Base-by-base conservation (phyloP, 2,329 filamentous ascomycete genomes). In the Sarocladiaceae sp. region DNA sequence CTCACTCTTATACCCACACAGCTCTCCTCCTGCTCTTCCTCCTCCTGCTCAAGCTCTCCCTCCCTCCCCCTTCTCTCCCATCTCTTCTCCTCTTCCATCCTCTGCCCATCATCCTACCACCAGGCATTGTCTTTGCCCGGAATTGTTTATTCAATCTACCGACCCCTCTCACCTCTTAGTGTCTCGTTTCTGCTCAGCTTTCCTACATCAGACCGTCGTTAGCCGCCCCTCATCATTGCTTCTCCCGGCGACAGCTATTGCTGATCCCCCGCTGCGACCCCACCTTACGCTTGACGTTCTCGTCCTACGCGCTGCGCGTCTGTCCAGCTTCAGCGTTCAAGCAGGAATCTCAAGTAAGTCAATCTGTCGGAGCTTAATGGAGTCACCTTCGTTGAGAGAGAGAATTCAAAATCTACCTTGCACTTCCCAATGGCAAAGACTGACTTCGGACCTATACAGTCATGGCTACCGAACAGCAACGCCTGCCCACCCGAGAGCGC, bases 401-500 rank as follows among this genome's bases (percentile, higher is more conserved):
- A n/a, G n/a, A n/a, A n/a, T n/a, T n/a, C n/a, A n/a, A n/a, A n/a
- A n/a, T n/a, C n/a, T n/a, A n/a, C n/a, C n/a, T n/a, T n/a, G n/a
- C n/a, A n/a, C n/a, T n/a, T n/a, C n/a, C n/a, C n/a, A n/a, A n/a
- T n/a, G n/a, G n/a, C n/a, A n/a, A n/a, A n/a, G n/a, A n/a, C n/a
- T 31, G 26, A 33, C 7, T 10, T 33, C 32, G 7, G 6, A n/a
- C 11, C 6, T 33, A n/a, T 16, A 33, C 20, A 44, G 56, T 37
- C 47, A 66, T 65, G 62, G 55, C 61, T 48, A 58, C 59, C 45
- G 56, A 65, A 45, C n/a, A n/a, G n/a, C n/a, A n/a, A n/a, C 60
- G 62, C 54, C 49, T 78, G 43, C 72, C 76, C 43, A 67, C 69
- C 32, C 78, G 88, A 52, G 82, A 95, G 73, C 83, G 90, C 55